A percentile compares a stretch with the other conserved stretches of the same genome.
Conservation (phyloP, 73 alveolate genomes). For the Urostyla sp. region DNA sequence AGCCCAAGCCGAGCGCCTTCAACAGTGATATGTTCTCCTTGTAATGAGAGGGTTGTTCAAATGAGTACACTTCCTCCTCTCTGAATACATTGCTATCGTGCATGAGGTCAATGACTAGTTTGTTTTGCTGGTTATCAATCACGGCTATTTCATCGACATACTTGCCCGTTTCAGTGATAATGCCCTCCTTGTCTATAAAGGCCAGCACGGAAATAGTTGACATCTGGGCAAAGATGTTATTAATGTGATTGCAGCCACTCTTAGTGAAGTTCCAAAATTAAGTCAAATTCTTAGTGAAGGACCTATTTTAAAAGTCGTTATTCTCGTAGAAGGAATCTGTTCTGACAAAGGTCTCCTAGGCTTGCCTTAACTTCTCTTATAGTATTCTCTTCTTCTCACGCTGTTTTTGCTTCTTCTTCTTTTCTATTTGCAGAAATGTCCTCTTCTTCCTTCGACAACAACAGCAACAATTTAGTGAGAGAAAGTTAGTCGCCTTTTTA, state of each 20-base stretch:
- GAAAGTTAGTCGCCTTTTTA: background rate
- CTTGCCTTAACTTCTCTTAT: slow-evolving; percentile 14
- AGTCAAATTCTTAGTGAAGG: slow-evolving; percentile 39
- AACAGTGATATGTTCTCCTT: slow-evolving; percentile 3
- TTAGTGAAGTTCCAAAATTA: slow-evolving; percentile 37
- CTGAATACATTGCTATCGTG: slow-evolving; percentile 33
- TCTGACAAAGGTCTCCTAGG: too few species aligned
- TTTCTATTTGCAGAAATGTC: background rate
- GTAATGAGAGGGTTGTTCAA: slow-evolving; percentile 11
- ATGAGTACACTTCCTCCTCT: slow-evolving; percentile 47
- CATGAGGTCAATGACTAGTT: slow-evolving; percentile 53
- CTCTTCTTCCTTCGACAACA: background rate
- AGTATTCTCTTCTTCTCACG: background rate
- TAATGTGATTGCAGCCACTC: slow-evolving; percentile 25
- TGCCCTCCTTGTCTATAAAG: slow-evolving; percentile 67
- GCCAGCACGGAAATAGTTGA: slow-evolving; percentile 42
- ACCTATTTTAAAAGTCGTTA: slow-evolving; percentile 51
- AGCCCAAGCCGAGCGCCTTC: slow-evolving; percentile 48
- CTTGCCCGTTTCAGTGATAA: slow-evolving; percentile 50
- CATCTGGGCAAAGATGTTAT: slow-evolving; percentile 48
- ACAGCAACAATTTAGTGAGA: background rate
- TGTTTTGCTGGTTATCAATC: slow-evolving; percentile 15
- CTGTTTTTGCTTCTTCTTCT: background rate
- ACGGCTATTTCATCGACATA: slow-evolving; percentile 61
- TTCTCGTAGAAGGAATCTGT: slow-evolving; percentile 51